Evolutionary conservation across 1,139 yeast species (phyloP), one percentile per base, ranked within the genome.

Genomic region (Oligophagozyma castellii): DNA sequence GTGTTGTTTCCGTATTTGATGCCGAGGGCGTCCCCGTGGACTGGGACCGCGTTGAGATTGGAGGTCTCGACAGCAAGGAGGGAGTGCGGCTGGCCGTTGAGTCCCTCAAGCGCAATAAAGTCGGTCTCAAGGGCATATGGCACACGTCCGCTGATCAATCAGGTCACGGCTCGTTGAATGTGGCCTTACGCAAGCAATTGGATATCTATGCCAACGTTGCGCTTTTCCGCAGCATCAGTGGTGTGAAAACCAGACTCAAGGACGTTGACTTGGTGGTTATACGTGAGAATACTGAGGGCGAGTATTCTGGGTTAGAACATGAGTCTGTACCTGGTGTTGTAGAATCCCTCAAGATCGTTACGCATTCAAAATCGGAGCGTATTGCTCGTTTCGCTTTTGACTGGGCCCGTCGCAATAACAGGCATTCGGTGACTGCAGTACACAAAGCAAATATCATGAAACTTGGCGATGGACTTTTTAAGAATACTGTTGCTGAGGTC

Each of bases 381-480:
- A 80, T 89, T 48, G 95, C 95, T 46, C 79, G 89, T 63, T 89
- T 89, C 50, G 96, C 98, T 28, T 86, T 83, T 53, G 96, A 89
- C 64, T 89, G 80, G 51, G 96, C 96, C 40, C 66, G 71, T 58
- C 79, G 78, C 65, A 81, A 89, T 70, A 73, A 79, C 67, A 79
- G 96, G 65, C 74, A 78, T 61, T 65, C 72, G 52, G 96, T 89
- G 42, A 84, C 95, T 34, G 95, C 95, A 46, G 89, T 89, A 55
- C 98, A 89, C 74, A 89, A 89, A 68, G 98, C 98, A 45, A 89
- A 89, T 71, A 89, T 89, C 54, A 89, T 89, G 98, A 89, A 89
- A 67, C 74, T 84, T 55, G 94, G 95, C 56, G 98, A 89, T 58
- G 98, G 98, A 60, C 72, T 89, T 52, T 89, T 89, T 73, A 81